Percentiles rank a stretch among this genome's conserved stretches.
These are phyloP conservation scores for Candida labiduridarum DNA, from an alignment of 1,139 yeast genomes.

Conservation along the genomic window DNA sequence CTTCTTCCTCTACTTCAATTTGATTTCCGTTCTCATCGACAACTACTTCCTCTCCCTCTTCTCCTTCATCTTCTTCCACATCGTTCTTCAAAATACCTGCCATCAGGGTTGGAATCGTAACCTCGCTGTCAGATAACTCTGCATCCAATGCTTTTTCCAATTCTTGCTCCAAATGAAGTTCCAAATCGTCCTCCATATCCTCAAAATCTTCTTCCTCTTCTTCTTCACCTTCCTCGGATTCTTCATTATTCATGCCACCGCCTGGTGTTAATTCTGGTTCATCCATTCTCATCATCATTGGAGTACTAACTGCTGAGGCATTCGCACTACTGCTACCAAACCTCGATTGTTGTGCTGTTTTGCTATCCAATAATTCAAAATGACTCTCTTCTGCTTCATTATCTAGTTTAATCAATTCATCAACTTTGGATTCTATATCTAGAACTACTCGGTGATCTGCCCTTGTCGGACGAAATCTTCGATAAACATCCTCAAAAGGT, in stretches of 20 bases:
- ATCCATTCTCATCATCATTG: conserved; percentile 12
- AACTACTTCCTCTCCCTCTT: conserved; percentile 19
- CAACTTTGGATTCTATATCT: conserved; percentile 76
- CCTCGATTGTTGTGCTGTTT: conserved; percentile 19
- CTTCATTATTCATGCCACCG: conserved; percentile 14
- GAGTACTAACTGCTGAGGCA: conserved; percentile 28
- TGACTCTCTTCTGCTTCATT: conserved; percentile 82
- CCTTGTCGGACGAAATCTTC: conserved; percentile 54
- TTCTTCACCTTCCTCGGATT: conserved; percentile 24
- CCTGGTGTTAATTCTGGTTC: conserved; percentile 8
- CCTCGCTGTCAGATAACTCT: conserved; percentile 16
- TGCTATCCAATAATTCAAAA: conserved; percentile 73
- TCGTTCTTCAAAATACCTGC: conserved; percentile 16
- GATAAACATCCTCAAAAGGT: conserved; percentile 57
- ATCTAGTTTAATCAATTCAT: conserved; percentile 73
- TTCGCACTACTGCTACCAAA: conserved; percentile 23
- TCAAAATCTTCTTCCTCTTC: conserved; percentile 27
- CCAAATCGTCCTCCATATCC: conserved; percentile 17
- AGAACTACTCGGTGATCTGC: conserved; percentile 55
- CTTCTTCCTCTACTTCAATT: conserved; percentile 15
- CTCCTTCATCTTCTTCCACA: conserved; percentile 17
- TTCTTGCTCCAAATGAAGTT: conserved; percentile 25
- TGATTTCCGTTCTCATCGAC: conserved; percentile 21
- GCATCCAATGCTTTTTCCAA: conserved; percentile 39
- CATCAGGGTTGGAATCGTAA: conserved; percentile 12